Conservation (phyloP, 257 asterid genomes). For the Rauvolfia tetraphylla region DNA sequence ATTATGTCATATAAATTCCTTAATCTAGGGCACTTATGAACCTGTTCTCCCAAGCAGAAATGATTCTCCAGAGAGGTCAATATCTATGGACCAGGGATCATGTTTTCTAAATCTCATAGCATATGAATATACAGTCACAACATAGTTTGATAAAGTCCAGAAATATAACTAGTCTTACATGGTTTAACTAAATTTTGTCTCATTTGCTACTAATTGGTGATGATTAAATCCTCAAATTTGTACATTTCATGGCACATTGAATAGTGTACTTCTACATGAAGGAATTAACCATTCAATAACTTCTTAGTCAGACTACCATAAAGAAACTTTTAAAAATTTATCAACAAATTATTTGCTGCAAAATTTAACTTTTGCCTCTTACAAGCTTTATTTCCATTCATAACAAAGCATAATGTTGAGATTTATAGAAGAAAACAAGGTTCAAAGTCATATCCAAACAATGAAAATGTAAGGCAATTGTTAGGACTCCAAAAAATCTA, state of each 20-base stretch:
- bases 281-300: no score
- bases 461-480: background rate
- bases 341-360: no score
- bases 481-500: background rate
- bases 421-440: background rate
- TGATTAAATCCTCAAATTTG: no score
- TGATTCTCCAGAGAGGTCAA: background rate
- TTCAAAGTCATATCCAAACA: background rate
- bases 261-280: no score
- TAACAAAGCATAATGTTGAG: background rate
- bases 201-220: no score
- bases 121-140: background rate
- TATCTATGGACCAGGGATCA: background rate
- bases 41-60: background rate
- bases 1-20: background rate
- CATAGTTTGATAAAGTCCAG: background rate
- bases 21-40: background rate
- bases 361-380: background rate
- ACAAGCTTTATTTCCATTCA: background rate
- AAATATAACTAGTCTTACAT: background rate
- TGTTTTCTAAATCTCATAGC: background rate
- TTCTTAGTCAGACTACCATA: no score
- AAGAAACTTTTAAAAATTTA: no score
- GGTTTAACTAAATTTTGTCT: no score
- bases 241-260: no score